Conservation (phyloP, 352 stramenopile genomes). For the Phytophthora idaei region DNA sequence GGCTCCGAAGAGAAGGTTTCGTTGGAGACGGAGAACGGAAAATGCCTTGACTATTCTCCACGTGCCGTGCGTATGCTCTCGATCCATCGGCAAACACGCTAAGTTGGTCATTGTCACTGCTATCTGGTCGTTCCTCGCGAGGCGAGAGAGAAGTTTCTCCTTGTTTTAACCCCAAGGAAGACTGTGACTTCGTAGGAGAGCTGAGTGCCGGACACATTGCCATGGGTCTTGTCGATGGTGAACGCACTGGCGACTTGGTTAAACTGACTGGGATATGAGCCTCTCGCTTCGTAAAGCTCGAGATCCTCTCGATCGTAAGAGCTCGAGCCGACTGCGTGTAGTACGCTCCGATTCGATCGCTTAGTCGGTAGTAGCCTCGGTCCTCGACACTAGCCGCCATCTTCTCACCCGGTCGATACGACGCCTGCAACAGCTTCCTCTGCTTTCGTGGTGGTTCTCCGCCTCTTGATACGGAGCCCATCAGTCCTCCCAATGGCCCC, state of each 20-base stretch:
- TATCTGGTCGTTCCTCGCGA: slow-evolving; percentile 21
- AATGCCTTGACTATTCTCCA: slow-evolving; percentile 66
- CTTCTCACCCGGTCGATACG: slow-evolving; percentile 22
- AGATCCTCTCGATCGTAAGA: slow-evolving; percentile 76
- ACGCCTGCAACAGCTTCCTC: slow-evolving; percentile 33
- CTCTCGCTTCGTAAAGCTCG: slow-evolving; percentile 61
- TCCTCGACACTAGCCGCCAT: slow-evolving; percentile 50
- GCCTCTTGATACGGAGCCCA: slow-evolving; percentile 28
- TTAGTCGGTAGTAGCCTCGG: slow-evolving; percentile 78
- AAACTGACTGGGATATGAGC: slow-evolving; percentile 52
- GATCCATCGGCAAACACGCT: slow-evolving; percentile 64
- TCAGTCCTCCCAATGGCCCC: slow-evolving; percentile 75
- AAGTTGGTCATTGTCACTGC: slow-evolving; percentile 26
- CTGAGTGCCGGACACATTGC: slow-evolving; percentile 56
- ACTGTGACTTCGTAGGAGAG: slow-evolving; percentile 23
- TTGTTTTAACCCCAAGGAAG: slow-evolving; percentile 10
- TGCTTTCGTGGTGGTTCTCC: slow-evolving; percentile 43
- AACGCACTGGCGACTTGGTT: slow-evolving; percentile 42
- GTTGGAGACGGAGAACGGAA: slow-evolving; percentile 63
- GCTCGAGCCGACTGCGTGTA: slow-evolving; percentile 74
- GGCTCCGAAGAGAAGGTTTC: slow-evolving; percentile 38
- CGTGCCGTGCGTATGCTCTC: slow-evolving; percentile 61
- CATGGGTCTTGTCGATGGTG: slow-evolving; percentile 48
- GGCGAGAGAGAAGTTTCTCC: slow-evolving; percentile 10
- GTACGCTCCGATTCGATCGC: slow-evolving; percentile 75